These are phyloP conservation scores for Sisymbrium altissimum DNA, from an alignment of 345 rosid species.

Conservation along the genomic window DNA sequence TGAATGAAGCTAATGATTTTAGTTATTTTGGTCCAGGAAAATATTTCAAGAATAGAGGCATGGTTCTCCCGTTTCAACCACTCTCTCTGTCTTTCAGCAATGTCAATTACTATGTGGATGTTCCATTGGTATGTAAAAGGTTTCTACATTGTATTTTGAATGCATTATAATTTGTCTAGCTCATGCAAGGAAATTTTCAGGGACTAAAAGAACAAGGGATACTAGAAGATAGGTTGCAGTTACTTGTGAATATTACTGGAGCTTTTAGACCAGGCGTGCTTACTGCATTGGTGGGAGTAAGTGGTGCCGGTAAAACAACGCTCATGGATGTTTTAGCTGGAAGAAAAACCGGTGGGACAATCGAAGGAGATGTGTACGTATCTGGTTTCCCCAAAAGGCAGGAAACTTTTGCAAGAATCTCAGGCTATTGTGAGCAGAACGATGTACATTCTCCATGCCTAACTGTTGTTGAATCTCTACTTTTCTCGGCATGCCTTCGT, in stretches of 20 bases:
- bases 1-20: conserved; percentile 1
- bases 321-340: conserved; percentile 99
- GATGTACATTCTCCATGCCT: conserved; percentile 96
- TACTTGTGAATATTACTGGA: conserved; percentile 88
- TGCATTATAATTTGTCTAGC: conserved; percentile 10
- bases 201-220: conserved; percentile 92
- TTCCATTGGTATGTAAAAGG: conserved; percentile 64
- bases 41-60: conserved; percentile 83
- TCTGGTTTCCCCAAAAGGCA: conserved; percentile 91
- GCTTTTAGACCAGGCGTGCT: conserved; percentile 91
- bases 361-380: conserved; percentile 78
- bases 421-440: conserved; percentile 98
- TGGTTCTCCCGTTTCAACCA: conserved; percentile 99
- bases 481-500: conserved; percentile 95
- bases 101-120: conserved; percentile 83
- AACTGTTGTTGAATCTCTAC: conserved; percentile 87
- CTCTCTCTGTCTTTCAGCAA: conserved; percentile 88
- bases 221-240: conserved; percentile 73
- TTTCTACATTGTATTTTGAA: conserved; percentile 3
- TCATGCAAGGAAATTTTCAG: conserved; percentile 41
- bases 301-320: conserved; percentile 98
- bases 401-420: conserved; percentile 93
- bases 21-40: conserved; percentile 52
- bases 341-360: conserved; percentile 88
- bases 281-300: conserved; percentile 94